These are phyloP conservation scores for Parmales sp. DNA, from an alignment of 108 stramenopile species.

Conservation along the genomic window DNA sequence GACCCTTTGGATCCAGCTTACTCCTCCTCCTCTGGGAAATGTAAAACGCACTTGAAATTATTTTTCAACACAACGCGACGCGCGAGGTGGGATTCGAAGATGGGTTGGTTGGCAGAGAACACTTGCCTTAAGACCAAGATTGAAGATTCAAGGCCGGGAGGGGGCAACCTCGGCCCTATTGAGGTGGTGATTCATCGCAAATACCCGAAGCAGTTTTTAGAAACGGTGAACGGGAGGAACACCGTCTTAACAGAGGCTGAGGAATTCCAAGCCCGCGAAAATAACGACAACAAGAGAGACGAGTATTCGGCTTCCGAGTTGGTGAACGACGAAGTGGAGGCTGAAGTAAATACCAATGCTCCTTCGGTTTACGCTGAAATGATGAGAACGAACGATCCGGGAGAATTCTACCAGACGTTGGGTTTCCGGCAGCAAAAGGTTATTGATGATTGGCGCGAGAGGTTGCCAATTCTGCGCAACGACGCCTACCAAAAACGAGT, in stretches of 20 bases:
- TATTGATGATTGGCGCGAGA: constrained; percentile 51
- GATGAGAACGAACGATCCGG: constrained; percentile 29
- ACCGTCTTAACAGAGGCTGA: no score
- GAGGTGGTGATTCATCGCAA: constrained; percentile 47
- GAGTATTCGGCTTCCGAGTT: no score
- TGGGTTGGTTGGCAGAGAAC: constrained; percentile 34
- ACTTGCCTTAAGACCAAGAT: background rate
- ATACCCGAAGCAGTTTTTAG: constrained; percentile 57
- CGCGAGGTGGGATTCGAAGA: constrained; percentile 65
- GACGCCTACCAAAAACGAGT: no score
- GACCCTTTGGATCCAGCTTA: constrained; percentile 64
- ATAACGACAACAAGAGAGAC: no score
- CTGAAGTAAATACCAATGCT: constrained; percentile 61
- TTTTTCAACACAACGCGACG: constrained; percentile 53
- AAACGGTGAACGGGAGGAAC: constrained; percentile 20
- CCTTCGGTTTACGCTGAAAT: constrained; percentile 51
- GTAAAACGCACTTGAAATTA: constrained; percentile 33
- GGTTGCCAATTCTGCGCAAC: constrained; percentile 27
- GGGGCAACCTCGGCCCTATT: constrained; percentile 53
- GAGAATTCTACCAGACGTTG: constrained; percentile 42
- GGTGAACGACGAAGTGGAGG: background rate
- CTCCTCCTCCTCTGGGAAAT: constrained; percentile 18
- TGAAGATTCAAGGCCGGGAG: constrained; percentile 42
- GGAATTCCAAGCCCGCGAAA: no score
- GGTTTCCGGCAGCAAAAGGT: constrained; percentile 22